These are phyloP conservation scores for Fraxinus anomala DNA, from an alignment of 257 asterid genomes.

Conservation along the genomic window DNA sequence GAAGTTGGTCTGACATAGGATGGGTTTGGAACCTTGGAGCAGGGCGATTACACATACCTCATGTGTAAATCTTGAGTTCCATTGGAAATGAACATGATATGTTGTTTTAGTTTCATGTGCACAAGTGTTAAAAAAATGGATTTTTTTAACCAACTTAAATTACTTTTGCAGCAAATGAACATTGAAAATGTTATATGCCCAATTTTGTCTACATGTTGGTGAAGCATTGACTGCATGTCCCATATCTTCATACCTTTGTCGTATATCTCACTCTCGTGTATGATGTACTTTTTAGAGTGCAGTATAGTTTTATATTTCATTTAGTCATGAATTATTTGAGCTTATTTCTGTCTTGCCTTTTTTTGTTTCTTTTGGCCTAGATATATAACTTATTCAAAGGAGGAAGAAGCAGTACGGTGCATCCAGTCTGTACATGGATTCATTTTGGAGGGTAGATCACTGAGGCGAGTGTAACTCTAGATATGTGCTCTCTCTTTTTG, in stretches of 20 bases:
- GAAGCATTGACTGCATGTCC: constrained; percentile 3
- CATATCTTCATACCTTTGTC: constrained; percentile 11
- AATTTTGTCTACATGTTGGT: background rate
- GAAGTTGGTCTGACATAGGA: background rate
- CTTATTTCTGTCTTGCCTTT: constrained; percentile 11
- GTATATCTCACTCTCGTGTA: background rate
- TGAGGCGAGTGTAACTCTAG: constrained; percentile 52
- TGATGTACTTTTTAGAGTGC: constrained; percentile 1
- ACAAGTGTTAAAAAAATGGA: background rate
- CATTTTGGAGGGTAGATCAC: constrained; percentile 72
- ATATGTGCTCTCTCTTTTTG: background rate
- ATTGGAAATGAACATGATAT: background rate
- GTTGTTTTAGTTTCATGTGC: background rate
- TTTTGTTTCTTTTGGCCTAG: constrained; percentile 37
- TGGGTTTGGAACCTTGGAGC: background rate
- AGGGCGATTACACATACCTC: background rate
- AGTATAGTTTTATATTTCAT: background rate
- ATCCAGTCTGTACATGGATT: constrained; percentile 94
- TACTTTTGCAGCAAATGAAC: background rate
- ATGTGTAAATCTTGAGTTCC: background rate
- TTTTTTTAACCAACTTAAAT: background rate
- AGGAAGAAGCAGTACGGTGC: constrained; percentile 93
- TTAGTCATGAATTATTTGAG: background rate
- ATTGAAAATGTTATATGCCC: background rate
- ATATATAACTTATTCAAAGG: constrained; percentile 87